phyloP scores from a whole-genome alignment of 768 basidiomycete species.

The Termitomyces eurrhizus region DNA sequence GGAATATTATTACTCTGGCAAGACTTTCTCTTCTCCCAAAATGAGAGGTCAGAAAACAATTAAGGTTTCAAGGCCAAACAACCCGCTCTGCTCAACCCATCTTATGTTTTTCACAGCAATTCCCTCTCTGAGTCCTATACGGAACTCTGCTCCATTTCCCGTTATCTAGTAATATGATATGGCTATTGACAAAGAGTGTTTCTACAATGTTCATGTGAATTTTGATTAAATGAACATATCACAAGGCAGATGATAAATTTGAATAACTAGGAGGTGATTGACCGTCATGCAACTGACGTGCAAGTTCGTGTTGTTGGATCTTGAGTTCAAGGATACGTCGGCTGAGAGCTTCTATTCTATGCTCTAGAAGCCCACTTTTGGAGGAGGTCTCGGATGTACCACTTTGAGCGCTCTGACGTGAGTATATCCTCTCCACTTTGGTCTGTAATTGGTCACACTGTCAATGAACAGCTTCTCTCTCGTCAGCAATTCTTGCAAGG shows the following conservation, averaged over 20 bases:
- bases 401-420: not conserved
- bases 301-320: not conserved
- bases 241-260: not conserved
- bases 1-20: constrained; percentile 77
- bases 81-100: constrained; percentile 24
- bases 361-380: no score
- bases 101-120: constrained; percentile 7
- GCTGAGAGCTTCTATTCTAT: not conserved
- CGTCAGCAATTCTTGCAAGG: not conserved
- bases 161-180: not conserved
- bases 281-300: not conserved
- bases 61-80: constrained; percentile 46
- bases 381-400: not conserved
- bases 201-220: not conserved
- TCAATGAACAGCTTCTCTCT: not conserved
- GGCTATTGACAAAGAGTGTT: not conserved
- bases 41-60: constrained; percentile 40
- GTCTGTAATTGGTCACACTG: not conserved
- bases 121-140: not conserved
- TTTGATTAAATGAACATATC: not conserved
- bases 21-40: constrained; percentile 58
- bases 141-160: not conserved
- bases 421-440: not conserved
- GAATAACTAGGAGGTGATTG: not conserved
- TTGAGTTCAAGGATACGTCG: not conserved